Evolutionary conservation across 2,329 filamentous ascomycete genomes (phyloP), one percentile per base, ranked within the genome.

Genomic region (Coccinonectria pachysandricola): DNA sequence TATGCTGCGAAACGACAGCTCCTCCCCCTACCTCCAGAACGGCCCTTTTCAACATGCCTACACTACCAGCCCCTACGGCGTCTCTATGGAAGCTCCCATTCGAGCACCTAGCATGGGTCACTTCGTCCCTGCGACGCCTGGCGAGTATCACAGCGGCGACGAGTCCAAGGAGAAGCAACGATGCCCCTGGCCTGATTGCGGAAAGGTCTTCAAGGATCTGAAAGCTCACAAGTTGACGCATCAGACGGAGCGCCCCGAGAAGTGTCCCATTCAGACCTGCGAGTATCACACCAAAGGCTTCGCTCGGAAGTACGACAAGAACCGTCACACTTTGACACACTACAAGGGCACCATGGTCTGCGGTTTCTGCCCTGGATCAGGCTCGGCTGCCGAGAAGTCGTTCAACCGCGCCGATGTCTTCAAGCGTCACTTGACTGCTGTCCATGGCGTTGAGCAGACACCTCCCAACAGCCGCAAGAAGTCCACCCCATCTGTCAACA

Each of bases 261-360:
- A 95, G 62, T 95, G 87, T 58, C 87, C 87, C 1, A 94, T 94
- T 42, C 67, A 79, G 31, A 91, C 78, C 0, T 95, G 87, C 62
- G 85, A 93, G 48, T 95, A 94, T 57, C 79, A 93, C 61, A 63
- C 71, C 48, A 94, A 94, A 59, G 87, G 87, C 4, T 95, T 95
- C 49, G 86, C 87, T 8, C 71, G 87, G 44, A 94, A 94, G 59
- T 95, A 95, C 52, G 87, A 95, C 64, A 93, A 93, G 68, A 94
- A 94, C 59, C 68, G 87, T 22, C 87, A 95, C 54, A 93, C 86
- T 5, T 59, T 94, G 36, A 95, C 87, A 5, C 87, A 95, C 54
- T 95, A 94, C 70, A 94, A 94, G 60, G 87, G 87, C 20, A 94
- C 83, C 24, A 94, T 94, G 87, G 84, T 94, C 13, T 95, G 87